These are phyloP conservation scores for Anacardium occidentale DNA, from an alignment of 345 rosid species.

Conservation along the genomic window DNA sequence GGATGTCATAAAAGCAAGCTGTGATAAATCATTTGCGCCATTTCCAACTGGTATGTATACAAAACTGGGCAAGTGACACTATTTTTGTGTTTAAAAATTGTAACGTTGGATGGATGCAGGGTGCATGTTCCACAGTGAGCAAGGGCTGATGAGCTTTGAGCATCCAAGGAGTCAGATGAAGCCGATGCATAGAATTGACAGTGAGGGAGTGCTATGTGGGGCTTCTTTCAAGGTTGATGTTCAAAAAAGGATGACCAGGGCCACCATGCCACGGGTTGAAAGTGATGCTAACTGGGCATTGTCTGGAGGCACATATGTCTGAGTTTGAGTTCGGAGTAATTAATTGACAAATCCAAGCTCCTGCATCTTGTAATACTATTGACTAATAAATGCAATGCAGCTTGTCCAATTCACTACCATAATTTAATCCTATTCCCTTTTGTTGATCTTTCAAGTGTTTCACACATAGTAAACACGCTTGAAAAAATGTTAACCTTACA, in stretches of 20 bases:
- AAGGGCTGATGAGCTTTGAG: conserved; percentile 64
- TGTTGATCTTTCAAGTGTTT: no score
- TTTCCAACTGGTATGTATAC: conserved; percentile 46
- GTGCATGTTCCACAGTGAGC: conserved; percentile 64
- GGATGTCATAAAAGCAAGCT: conserved; percentile 56
- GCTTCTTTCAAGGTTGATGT: conserved; percentile 67
- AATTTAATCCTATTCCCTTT: no score
- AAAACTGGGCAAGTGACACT: no score
- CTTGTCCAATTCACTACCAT: no score
- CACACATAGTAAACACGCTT: no score
- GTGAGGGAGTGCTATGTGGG: conserved; percentile 72
- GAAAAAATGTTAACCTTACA: no score
- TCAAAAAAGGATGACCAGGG: conserved; percentile 35
- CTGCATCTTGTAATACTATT: no score
- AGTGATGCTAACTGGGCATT: conserved; percentile 79
- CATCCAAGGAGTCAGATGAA: conserved; percentile 52
- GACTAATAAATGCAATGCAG: no score
- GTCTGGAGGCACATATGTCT: conserved; percentile 31
- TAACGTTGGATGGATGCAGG: conserved; percentile 24
- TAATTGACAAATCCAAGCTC: no score
- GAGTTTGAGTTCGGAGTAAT: background rate
- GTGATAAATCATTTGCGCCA: conserved; percentile 68
- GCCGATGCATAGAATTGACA: conserved; percentile 71
- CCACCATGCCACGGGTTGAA: conserved; percentile 60
- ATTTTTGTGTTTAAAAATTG: no score